Conservation (phyloP, 108 stramenopile genomes). For the Skeletonema tropicum region DNA sequence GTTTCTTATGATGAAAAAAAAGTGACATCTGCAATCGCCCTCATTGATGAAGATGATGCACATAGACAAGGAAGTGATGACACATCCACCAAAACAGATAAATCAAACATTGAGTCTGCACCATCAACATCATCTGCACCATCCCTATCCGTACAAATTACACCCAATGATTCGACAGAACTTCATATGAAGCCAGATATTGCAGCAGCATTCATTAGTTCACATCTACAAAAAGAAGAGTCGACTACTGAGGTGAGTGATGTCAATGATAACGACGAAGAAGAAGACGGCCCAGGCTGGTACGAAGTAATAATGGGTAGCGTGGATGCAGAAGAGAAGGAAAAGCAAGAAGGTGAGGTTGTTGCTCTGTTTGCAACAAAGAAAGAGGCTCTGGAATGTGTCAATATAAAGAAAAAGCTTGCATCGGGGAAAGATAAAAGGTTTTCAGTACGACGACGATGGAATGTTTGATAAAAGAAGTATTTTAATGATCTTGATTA, state of each 20-base stretch:
- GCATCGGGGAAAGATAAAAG: not conserved
- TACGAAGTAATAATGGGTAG: constrained; percentile 32
- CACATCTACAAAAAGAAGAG: constrained; percentile 9
- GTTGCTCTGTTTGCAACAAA: constrained; percentile 34
- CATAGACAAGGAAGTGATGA: not conserved
- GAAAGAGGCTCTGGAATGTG: constrained; percentile 31
- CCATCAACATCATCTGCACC: constrained; percentile 5
- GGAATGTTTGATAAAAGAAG: not conserved
- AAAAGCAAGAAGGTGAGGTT: constrained; percentile 7
- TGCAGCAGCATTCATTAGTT: constrained; percentile 14
- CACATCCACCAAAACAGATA: not conserved
- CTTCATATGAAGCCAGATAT: constrained; percentile 40
- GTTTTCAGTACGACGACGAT: not conserved
- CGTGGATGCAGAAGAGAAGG: not conserved
- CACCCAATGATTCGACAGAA: constrained; percentile 17
- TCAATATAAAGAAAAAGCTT: constrained; percentile 18
- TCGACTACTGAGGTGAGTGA: not conserved
- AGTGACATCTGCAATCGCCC: not conserved
- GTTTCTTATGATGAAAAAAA: not conserved
- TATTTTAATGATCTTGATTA: not conserved
- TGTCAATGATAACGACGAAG: constrained; percentile 19
- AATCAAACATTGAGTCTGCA: not conserved
- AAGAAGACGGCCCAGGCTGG: constrained; percentile 18
- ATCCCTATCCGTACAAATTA: constrained; percentile 1
- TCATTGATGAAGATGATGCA: not conserved